phyloP scores from a whole-genome alignment of 192 early-diverging fungal species.

The Mortierella alpina region DNA sequence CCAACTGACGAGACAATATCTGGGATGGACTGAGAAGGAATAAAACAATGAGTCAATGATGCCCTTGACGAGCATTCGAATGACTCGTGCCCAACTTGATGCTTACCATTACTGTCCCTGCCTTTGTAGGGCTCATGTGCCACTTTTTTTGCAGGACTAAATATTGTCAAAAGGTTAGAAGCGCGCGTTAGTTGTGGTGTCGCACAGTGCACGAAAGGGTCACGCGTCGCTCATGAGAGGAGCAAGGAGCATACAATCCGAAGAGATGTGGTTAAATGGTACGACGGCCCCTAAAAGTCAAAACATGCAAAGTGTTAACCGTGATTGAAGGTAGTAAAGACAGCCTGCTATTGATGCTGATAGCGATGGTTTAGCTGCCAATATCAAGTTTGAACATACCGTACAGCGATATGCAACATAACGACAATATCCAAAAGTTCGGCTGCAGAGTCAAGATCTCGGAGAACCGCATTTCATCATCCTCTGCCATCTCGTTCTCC shows the following conservation, averaged over 20 bases:
- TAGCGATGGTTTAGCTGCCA: too few relatives aligned
- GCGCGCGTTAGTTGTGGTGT: neutral
- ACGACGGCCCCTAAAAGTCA: slow-evolving; percentile 61
- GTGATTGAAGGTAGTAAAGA: neutral
- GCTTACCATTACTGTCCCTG: slow-evolving; percentile 62
- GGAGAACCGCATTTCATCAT: slow-evolving; percentile 35
- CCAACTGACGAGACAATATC: slow-evolving; percentile 69
- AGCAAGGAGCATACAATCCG: slow-evolving; percentile 58
- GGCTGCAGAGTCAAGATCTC: slow-evolving; percentile 35
- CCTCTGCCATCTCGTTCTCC: slow-evolving; percentile 47
- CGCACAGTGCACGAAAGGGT: neutral
- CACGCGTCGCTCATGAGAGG: neutral
- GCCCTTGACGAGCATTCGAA: neutral
- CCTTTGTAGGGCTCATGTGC: slow-evolving; percentile 60
- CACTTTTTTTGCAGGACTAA: slow-evolving; percentile 73
- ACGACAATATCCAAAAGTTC: slow-evolving; percentile 39
- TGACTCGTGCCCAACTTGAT: neutral
- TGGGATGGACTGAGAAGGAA: slow-evolving; percentile 67
- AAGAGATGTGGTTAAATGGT: slow-evolving; percentile 74
- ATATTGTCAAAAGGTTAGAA: neutral
- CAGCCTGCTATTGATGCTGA: neutral
- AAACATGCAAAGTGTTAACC: neutral
- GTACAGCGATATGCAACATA: slow-evolving; percentile 36
- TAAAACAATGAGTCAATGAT: neutral
- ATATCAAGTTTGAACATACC: slow-evolving; percentile 4